Evolutionary conservation across 495 filamentous ascomycete species (phyloP), one percentile per base, ranked within the genome.

Genomic region (Aspergillus kassunensis): DNA sequence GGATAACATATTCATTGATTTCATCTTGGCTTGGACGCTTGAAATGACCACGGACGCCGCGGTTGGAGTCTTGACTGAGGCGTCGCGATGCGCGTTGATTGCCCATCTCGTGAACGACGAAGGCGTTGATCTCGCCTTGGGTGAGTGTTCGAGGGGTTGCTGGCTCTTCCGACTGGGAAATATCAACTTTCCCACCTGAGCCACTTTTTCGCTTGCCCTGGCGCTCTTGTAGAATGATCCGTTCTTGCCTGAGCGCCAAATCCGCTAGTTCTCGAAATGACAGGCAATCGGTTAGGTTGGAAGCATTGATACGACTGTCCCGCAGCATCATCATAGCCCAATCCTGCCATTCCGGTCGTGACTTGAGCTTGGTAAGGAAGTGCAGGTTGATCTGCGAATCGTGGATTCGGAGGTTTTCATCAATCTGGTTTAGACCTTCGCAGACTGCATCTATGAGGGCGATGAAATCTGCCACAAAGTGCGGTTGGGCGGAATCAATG

Each of bases 1-100:
- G 57, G 5, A 67, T 52, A 11, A 67, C 64, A 33, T 61, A 67
- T 31, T 64, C 59, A 48, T 67, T 67, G 47, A 67, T 67, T 44
- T 67, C 59, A 35, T 65, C 64, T 43, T 67, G 64, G 42, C 64
- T 67, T 0, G 64, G 64, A 11, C 49, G 50, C 40, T 65, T 67
- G 21, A 21, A 30, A 40, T 67, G 61, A 2, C 61, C 53, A 35
- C 25, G 48, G 15, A 51, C 23, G 42, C 47, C 47, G 20, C 31
- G 42, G 18, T 40, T 39, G 41, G 41, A 25, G 13, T n/a, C 51
- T 21, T 51, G 48, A 31, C 19, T 52, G 30, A 39, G 45, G 7
- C 40, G 47, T 12, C 35, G 39, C 15, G 23, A 44, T 27, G 21
- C 45, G 2, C 45, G 35, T 4, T 29, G 51, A 23, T 59, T 54